These are phyloP conservation scores for Butyriboletus loyo DNA, from an alignment of 768 basidiomycete genomes.

Conservation along the genomic window DNA sequence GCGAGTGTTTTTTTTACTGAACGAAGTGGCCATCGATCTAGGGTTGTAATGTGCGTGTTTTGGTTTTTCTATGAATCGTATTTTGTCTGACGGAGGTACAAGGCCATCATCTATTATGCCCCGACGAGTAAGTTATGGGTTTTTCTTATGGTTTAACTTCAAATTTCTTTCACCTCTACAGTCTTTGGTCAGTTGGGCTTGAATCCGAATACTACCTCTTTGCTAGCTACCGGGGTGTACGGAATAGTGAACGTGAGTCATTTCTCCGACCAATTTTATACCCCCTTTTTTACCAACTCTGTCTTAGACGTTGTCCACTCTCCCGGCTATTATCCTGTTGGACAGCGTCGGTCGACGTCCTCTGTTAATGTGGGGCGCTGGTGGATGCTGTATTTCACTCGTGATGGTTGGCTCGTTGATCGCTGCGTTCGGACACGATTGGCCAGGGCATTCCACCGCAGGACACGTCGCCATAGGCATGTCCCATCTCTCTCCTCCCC, in stretches of 20 bases:
- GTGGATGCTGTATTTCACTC: constrained; percentile 31
- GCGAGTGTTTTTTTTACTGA: background rate
- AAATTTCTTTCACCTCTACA: constrained; percentile 21
- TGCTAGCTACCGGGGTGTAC: constrained; percentile 41
- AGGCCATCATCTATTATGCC: constrained; percentile 31
- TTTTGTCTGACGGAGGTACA: constrained; percentile 2
- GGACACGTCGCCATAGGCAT: constrained; percentile 28
- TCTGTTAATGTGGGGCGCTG: constrained; percentile 37
- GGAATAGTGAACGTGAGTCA: constrained; percentile 33
- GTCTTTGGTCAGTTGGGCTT: constrained; percentile 43
- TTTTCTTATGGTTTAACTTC: background rate
- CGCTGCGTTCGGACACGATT: constrained; percentile 28
- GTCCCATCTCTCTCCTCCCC: constrained; percentile 15
- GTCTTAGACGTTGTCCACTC: constrained; percentile 32
- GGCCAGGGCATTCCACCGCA: constrained; percentile 27
- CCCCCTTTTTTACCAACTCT: background rate
- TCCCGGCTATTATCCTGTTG: constrained; percentile 36
- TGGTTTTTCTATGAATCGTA: background rate
- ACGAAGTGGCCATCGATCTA: constrained; percentile 2
- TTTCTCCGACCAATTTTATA: background rate
- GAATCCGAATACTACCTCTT: constrained; percentile 37
- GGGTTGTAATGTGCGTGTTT: constrained; percentile 26
- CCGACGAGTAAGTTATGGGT: constrained; percentile 17
- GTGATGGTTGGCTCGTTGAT: constrained; percentile 29
- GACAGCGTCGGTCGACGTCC: constrained; percentile 41